Percentiles rank a stretch among this genome's conserved stretches.
Evolutionary conservation across 345 rosid genomes (phyloP).

Genomic region (Eucalyptus shirleyi): DNA sequence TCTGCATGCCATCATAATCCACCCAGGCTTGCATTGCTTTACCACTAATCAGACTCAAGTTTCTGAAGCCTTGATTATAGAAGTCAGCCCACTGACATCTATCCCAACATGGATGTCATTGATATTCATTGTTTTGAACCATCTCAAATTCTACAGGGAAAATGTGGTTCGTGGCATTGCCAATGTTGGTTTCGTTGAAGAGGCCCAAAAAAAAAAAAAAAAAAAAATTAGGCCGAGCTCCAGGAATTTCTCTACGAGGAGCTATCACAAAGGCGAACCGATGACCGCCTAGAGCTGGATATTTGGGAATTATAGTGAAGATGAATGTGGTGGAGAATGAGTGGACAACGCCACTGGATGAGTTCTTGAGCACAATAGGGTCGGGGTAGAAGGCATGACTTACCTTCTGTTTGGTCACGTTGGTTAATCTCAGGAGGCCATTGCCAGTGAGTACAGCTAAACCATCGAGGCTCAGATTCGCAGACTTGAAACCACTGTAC

Average conservation of each 20-base stretch:
- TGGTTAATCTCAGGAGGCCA: too few relatives aligned
- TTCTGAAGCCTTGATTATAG: neutral
- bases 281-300: slow-evolving; percentile 10
- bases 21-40: slow-evolving; percentile 36
- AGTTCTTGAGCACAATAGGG: slow-evolving; percentile 19
- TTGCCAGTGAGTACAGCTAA: too few relatives aligned
- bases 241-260: slow-evolving; percentile 24
- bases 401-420: too few relatives aligned
- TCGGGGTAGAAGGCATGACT: slow-evolving; percentile 33
- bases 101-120: slow-evolving; percentile 46
- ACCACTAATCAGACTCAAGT: slow-evolving; percentile 12
- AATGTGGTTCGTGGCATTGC: slow-evolving; percentile 25
- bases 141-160: slow-evolving; percentile 44
- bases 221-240: slow-evolving; percentile 16
- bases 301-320: slow-evolving; percentile 36
- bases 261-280: slow-evolving; percentile 45
- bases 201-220: slow-evolving; percentile 25
- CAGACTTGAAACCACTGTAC: neutral
- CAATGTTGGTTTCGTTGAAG: slow-evolving; percentile 22
- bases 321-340: slow-evolving; percentile 45
- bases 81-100: slow-evolving; percentile 30
- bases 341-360: slow-evolving; percentile 3
- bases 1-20: slow-evolving; percentile 22
- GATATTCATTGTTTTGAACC: slow-evolving; percentile 9
- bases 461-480: slow-evolving; percentile 26